phyloP scores from a whole-genome alignment of 176 grass and related monocot species.

The Neostapfia colusana region DNA sequence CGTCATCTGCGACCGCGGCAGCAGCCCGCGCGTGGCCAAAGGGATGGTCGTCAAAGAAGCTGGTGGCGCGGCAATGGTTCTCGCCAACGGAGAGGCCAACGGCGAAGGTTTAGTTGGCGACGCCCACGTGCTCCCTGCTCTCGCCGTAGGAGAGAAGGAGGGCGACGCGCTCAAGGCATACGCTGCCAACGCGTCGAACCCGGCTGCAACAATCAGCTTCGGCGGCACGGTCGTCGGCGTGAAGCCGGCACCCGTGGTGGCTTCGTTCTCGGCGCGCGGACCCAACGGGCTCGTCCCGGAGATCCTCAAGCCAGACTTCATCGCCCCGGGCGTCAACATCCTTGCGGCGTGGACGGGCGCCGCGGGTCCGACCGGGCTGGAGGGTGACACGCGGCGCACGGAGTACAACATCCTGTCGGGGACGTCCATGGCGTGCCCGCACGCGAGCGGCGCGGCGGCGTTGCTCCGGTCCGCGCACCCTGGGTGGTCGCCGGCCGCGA shows the following conservation, averaged over 20 bases:
- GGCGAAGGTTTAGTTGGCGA: slow-evolving; percentile 91
- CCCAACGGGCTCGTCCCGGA: slow-evolving; percentile 80
- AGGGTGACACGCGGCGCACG: slow-evolving; percentile 54
- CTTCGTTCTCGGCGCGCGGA: slow-evolving; percentile 91
- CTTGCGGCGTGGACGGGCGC: slow-evolving; percentile 92
- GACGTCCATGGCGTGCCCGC: slow-evolving; percentile 94
- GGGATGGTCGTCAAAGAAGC: slow-evolving; percentile 87
- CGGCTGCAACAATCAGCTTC: slow-evolving; percentile 62
- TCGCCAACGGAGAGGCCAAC: slow-evolving; percentile 75
- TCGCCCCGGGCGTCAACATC: slow-evolving; percentile 91
- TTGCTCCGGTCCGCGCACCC: slow-evolving; percentile 86
- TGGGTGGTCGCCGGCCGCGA: slow-evolving; percentile 70
- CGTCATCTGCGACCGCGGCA: slow-evolving; percentile 92
- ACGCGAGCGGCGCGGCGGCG: slow-evolving; percentile 85
- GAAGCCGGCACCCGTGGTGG: slow-evolving; percentile 85
- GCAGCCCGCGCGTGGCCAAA: slow-evolving; percentile 92
- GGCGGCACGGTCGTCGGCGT: slow-evolving; percentile 75
- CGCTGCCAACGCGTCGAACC: slow-evolving; percentile 44
- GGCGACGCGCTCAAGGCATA: slow-evolving; percentile 77
- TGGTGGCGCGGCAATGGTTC: slow-evolving; percentile 77
- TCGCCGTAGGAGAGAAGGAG: slow-evolving; percentile 67
- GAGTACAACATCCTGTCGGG: slow-evolving; percentile 99
- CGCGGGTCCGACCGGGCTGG: slow-evolving; percentile 66
- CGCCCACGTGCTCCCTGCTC: slow-evolving; percentile 86
- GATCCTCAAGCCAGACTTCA: slow-evolving; percentile 90